Conservation (phyloP, 2,329 filamentous ascomycete species). For the Akanthomyces muscarius region DNA sequence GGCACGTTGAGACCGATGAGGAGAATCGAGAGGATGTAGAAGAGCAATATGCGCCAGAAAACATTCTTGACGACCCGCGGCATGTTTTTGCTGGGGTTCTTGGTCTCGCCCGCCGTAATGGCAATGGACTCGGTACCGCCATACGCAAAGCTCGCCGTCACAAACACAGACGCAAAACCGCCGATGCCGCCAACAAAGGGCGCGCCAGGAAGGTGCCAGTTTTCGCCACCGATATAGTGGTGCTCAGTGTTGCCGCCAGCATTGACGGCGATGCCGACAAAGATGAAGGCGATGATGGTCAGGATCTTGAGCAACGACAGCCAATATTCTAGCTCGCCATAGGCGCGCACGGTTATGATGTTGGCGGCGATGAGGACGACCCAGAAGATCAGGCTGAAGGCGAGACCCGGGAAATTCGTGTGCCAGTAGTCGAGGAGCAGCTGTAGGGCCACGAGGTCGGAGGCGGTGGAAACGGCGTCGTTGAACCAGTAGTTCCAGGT, state of each 20-base stretch:
- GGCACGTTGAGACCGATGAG: conserved; percentile 55
- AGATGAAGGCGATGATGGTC: conserved; percentile 57
- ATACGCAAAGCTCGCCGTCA: conserved; percentile 54
- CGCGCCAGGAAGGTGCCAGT: conserved; percentile 56
- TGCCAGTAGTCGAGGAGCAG: conserved; percentile 59
- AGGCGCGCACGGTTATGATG: conserved; percentile 32
- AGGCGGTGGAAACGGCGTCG: conserved; percentile 51
- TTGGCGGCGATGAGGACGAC: conserved; percentile 46
- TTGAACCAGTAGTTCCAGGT: conserved; percentile 65
- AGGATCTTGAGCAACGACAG: conserved; percentile 52
- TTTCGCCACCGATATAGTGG: conserved; percentile 53
- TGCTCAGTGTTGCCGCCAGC: conserved; percentile 51
- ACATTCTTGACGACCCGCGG: conserved; percentile 62
- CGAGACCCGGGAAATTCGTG: conserved; percentile 60
- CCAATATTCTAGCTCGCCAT: conserved; percentile 50
- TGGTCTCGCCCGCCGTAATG: conserved; percentile 63
- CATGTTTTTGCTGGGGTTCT: conserved; percentile 56
- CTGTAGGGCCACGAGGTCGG: conserved; percentile 52
- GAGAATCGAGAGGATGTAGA: conserved; percentile 40
- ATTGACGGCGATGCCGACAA: conserved; percentile 53
- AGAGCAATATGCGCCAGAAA: conserved; percentile 59
- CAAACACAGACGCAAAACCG: conserved; percentile 58
- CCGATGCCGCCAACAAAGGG: conserved; percentile 63
- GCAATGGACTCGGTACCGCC: conserved; percentile 30
- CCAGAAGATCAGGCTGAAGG: conserved; percentile 59